These are phyloP conservation scores for Dothistroma septosporum DNA, from an alignment of 2,329 filamentous ascomycete genomes.

Conservation along the genomic window DNA sequence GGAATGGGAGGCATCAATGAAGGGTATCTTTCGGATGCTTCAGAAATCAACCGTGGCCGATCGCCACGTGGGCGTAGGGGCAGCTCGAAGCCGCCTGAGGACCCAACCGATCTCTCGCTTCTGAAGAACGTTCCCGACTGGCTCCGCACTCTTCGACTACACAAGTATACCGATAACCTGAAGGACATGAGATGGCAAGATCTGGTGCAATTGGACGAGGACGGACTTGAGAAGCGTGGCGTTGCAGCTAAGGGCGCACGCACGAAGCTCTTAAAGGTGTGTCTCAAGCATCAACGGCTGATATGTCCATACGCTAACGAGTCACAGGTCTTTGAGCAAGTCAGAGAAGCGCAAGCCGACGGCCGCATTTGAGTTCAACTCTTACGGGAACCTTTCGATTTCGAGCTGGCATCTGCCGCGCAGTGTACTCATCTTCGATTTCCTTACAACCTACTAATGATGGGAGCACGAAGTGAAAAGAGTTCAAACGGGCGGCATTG, in stretches of 20 bases:
- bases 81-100: conserved; percentile 95
- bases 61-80: conserved; percentile 89
- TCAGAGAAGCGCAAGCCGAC: conserved; percentile 59
- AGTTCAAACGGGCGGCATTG: conserved; percentile 2
- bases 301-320: conserved; percentile 31
- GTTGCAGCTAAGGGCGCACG: conserved; percentile 92
- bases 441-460: conserved; percentile 9
- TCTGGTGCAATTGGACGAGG: conserved; percentile 84
- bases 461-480: conserved; percentile 1
- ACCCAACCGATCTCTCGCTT: conserved; percentile 84
- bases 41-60: conserved; percentile 82
- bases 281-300: conserved; percentile 19
- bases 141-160: conserved; percentile 87
- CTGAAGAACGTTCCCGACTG: conserved; percentile 94
- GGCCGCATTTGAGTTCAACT: conserved; percentile 28
- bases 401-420: conserved; percentile 15
- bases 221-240: conserved; percentile 83
- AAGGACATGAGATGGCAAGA: conserved; percentile 98
- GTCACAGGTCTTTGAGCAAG: conserved; percentile 81
- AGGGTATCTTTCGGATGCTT: conserved; percentile 90
- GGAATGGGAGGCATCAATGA: conserved; percentile 71
- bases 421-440: conserved; percentile 9
- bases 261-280: conserved; percentile 94
- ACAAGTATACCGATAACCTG: conserved; percentile 98
- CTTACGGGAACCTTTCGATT: conserved; percentile 1